phyloP scores from a whole-genome alignment of 768 basidiomycete genomes.

The Suillus placidus region DNA sequence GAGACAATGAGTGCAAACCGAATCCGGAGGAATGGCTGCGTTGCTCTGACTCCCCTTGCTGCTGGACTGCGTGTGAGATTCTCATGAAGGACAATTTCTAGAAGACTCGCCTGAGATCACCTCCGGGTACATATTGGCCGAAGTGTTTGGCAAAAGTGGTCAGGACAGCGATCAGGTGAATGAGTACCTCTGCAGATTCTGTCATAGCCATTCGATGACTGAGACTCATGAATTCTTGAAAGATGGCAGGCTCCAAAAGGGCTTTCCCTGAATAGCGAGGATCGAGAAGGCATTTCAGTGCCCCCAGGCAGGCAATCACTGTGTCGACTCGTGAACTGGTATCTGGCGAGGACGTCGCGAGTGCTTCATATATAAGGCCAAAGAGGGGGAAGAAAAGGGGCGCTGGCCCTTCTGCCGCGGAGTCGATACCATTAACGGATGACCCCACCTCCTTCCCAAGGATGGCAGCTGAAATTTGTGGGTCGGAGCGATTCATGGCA shows the following conservation, averaged over 20 bases:
- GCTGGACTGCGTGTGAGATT: background rate
- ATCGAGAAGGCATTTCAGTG: slow-evolving; percentile 77
- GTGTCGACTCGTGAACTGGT: slow-evolving; percentile 49
- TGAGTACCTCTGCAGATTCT: slow-evolving; percentile 72
- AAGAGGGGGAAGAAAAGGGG: slow-evolving; percentile 88
- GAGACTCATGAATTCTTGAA: slow-evolving; percentile 87
- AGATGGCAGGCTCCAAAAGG: slow-evolving; percentile 77
- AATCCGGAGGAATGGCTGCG: slow-evolving; percentile 38
- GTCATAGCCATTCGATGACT: slow-evolving; percentile 91
- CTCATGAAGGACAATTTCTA: slow-evolving; percentile 4
- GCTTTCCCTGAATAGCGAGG: slow-evolving; percentile 82
- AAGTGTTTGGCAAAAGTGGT: slow-evolving; percentile 53
- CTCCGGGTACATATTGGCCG: slow-evolving; percentile 31
- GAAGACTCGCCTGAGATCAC: slow-evolving; percentile 22
- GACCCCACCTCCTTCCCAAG: slow-evolving; percentile 54
- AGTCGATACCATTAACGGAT: slow-evolving; percentile 22
- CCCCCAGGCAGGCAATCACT: slow-evolving; percentile 67
- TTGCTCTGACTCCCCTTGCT: slow-evolving; percentile 36
- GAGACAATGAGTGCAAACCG: slow-evolving; percentile 65
- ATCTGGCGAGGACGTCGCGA: slow-evolving; percentile 68
- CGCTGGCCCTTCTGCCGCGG: slow-evolving; percentile 59
- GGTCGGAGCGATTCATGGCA: slow-evolving; percentile 71
- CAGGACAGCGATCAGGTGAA: slow-evolving; percentile 72
- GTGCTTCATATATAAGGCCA: slow-evolving; percentile 90
- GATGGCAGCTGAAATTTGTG: slow-evolving; percentile 76